Conservation (phyloP, 2,329 filamentous ascomycete species). For the Epichloe baconii region DNA sequence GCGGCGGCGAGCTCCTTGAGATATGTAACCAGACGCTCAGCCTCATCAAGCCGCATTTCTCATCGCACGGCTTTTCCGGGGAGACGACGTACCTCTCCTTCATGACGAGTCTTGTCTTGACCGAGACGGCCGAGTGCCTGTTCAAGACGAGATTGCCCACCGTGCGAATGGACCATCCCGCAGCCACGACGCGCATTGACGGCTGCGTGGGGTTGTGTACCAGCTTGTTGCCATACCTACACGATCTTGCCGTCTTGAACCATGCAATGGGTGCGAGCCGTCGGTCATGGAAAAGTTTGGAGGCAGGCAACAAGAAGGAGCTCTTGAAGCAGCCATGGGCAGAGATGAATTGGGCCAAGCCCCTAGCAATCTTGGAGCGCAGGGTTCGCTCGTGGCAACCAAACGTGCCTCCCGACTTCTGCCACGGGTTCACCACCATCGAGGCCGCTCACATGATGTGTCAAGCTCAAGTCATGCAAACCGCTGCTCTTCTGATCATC, state of each 20-base stretch:
- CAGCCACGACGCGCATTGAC: constrained; percentile 9
- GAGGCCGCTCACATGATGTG: constrained; percentile 18
- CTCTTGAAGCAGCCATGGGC: background rate
- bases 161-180: constrained; percentile 8
- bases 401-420: constrained; percentile 10
- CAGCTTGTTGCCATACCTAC: constrained; percentile 13
- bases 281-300: background rate
- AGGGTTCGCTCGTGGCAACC: constrained; percentile 12
- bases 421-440: constrained; percentile 6
- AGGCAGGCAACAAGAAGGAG: background rate
- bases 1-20: constrained; percentile 5
- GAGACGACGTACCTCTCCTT: constrained; percentile 6
- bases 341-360: background rate
- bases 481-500: constrained; percentile 12
- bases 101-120: constrained; percentile 9
- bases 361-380: constrained; percentile 7
- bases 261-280: constrained; percentile 6
- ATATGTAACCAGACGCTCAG: constrained; percentile 11
- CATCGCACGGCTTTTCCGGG: constrained; percentile 3
- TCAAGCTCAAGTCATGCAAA: constrained; percentile 14
- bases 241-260: constrained; percentile 14
- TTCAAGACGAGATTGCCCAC: constrained; percentile 12
- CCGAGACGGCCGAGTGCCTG: constrained; percentile 14
- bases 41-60: constrained; percentile 8
- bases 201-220: constrained; percentile 14